phyloP scores from a whole-genome alignment of 371 early-diverging fungal species.

The Mucor racemosus region DNA sequence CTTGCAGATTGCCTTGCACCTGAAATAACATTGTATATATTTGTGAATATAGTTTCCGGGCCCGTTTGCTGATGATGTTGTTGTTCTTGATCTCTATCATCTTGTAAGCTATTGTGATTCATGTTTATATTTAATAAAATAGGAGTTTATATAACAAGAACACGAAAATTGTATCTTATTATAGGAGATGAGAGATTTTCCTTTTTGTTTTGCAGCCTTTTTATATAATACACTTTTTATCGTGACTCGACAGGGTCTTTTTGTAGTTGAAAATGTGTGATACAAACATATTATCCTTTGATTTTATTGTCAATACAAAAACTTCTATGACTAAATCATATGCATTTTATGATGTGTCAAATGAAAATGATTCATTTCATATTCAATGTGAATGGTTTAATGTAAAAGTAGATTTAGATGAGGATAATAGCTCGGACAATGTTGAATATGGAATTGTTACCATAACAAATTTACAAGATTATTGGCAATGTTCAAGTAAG shows the following conservation, averaged over 20 bases:
- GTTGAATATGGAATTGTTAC: not conserved
- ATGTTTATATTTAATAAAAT: not conserved
- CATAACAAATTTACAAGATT: not conserved
- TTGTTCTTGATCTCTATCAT: not conserved
- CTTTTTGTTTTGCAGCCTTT: too few relatives aligned
- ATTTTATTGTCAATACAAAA: not conserved
- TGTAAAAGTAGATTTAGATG: not conserved
- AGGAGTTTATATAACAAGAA: not conserved
- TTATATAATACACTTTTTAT: too few relatives aligned
- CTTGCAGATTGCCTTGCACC: slow-evolving; percentile 27
- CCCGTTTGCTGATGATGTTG: not conserved
- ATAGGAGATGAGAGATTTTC: too few relatives aligned
- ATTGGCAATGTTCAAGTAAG: slow-evolving; percentile 1
- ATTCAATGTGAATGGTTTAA: slow-evolving; percentile 4
- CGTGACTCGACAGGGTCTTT: not conserved
- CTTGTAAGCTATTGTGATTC: not conserved
- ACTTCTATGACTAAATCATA: slow-evolving; percentile 1
- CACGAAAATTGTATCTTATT: not conserved
- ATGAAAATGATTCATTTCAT: not conserved
- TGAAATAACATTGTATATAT: slow-evolving; percentile 13
- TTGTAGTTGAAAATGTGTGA: not conserved
- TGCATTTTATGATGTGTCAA: not conserved
- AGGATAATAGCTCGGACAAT: not conserved
- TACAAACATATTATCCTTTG: slow-evolving; percentile 1
- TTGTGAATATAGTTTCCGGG: not conserved